phyloP scores from a whole-genome alignment of 805 yeast genomes.

The Pichia kluyveri region DNA sequence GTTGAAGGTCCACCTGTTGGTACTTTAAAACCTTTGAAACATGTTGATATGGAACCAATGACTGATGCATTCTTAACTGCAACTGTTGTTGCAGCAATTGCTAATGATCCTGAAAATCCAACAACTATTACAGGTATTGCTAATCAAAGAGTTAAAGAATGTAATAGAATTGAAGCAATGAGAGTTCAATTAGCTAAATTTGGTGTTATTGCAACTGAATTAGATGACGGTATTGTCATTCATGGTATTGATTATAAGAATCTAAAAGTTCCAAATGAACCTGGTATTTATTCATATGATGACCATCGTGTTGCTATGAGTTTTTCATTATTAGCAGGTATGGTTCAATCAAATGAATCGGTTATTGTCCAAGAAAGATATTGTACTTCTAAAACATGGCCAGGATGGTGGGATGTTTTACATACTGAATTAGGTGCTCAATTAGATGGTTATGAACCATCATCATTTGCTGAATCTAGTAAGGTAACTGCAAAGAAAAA shows the following conservation, averaged over 20 bases:
- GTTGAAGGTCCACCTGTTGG: slow-evolving; percentile 84
- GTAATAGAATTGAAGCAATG: slow-evolving; percentile 96
- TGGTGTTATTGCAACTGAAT: slow-evolving; percentile 78
- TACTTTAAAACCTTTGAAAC: slow-evolving; percentile 54
- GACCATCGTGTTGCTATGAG: slow-evolving; percentile 99
- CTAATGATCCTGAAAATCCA: slow-evolving; percentile 42
- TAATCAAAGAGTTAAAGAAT: slow-evolving; percentile 95
- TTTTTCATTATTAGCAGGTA: slow-evolving; percentile 78
- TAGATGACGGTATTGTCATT: slow-evolving; percentile 87
- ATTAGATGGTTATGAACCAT: slow-evolving; percentile 61
- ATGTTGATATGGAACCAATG: slow-evolving; percentile 98
- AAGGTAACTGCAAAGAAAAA: slow-evolving; percentile 20
- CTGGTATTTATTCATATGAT: slow-evolving; percentile 74
- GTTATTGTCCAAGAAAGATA: slow-evolving; percentile 77
- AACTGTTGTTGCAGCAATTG: slow-evolving; percentile 89
- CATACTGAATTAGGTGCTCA: slow-evolving; percentile 56
- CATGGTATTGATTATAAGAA: slow-evolving; percentile 51
- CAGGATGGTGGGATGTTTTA: slow-evolving; percentile 98
- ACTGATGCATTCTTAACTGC: slow-evolving; percentile 98
- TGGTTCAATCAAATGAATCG: slow-evolving; percentile 34
- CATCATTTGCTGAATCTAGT: slow-evolving; percentile 10
- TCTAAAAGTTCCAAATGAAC: slow-evolving; percentile 47
- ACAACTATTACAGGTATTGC: slow-evolving; percentile 93
- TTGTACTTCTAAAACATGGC: slow-evolving; percentile 98
- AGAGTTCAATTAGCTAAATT: slow-evolving; percentile 78